Evolutionary conservation across 352 stramenopile species (phyloP).

Genomic region (Globisporangium radiosum): DNA sequence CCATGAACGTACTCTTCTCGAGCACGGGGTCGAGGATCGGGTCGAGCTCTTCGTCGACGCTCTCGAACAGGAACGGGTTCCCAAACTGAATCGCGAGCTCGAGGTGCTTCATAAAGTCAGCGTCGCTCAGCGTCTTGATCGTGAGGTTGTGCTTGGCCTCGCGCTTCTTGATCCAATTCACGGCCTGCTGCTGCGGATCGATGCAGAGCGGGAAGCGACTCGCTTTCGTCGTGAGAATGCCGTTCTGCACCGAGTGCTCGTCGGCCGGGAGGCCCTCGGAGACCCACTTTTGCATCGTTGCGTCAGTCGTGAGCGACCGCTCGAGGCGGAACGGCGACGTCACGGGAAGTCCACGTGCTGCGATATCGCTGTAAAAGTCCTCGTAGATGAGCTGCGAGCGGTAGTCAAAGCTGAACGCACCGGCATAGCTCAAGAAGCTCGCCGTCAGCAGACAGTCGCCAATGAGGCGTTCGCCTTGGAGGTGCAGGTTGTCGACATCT

Average conservation of each 20-base stretch:
- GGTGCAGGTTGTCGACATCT: conserved; percentile 84
- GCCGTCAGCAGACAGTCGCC: conserved; percentile 88
- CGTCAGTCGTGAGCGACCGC: conserved; percentile 89
- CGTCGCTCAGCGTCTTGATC: conserved; percentile 90
- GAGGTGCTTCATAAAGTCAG: conserved; percentile 94
- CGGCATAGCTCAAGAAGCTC: conserved; percentile 88
- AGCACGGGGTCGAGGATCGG: conserved; percentile 93
- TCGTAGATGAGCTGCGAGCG: conserved; percentile 84
- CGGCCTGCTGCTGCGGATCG: conserved; percentile 93
- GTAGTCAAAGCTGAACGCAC: conserved; percentile 90
- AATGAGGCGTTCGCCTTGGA: conserved; percentile 82
- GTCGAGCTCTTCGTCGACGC: conserved; percentile 92
- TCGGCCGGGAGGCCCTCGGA: conserved; percentile 91
- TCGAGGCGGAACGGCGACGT: conserved; percentile 88
- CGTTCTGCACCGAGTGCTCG: conserved; percentile 94
- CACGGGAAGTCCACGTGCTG: conserved; percentile 63
- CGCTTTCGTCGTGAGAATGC: conserved; percentile 92
- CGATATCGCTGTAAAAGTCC: conserved; percentile 86
- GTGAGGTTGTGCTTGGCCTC: conserved; percentile 91
- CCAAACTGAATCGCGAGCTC: conserved; percentile 94
- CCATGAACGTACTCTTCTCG: conserved; percentile 91
- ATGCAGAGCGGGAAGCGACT: conserved; percentile 94
- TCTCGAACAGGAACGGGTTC: conserved; percentile 94
- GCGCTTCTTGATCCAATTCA: conserved; percentile 96
- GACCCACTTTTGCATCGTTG: conserved; percentile 93